A percentile compares a stretch with the other conserved stretches of the same genome.
These are phyloP conservation scores for Aspergillus persii DNA, from an alignment of 2,329 filamentous ascomycete species.

Conservation along the genomic window DNA sequence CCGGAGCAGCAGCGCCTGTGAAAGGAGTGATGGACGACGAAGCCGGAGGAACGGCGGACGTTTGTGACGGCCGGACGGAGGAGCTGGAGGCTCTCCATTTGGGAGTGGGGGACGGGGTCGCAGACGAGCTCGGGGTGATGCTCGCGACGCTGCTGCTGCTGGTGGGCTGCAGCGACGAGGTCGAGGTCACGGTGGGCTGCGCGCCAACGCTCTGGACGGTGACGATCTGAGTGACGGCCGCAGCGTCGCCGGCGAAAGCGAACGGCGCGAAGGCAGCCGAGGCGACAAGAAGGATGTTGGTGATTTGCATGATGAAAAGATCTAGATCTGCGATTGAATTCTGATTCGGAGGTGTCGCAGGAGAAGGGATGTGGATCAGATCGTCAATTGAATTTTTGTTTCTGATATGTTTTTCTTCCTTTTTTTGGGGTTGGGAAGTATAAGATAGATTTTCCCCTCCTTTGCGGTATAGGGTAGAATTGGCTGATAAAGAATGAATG, in stretches of 20 bases:
- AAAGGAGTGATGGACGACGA: slow-evolving; percentile 16
- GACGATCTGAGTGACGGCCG: slow-evolving; percentile 23
- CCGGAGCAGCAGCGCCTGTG: slow-evolving; percentile 21
- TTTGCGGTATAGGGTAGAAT: neutral
- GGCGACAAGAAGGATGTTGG: slow-evolving; percentile 32
- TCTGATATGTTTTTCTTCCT: slow-evolving; percentile 10
- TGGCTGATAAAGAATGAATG: slow-evolving; percentile 30
- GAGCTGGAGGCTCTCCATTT: neutral
- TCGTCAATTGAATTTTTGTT: neutral
- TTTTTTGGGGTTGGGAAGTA: neutral
- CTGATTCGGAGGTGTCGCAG: neutral
- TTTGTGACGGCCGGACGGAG: neutral
- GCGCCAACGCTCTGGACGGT: slow-evolving; percentile 27
- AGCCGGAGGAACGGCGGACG: slow-evolving; percentile 3
- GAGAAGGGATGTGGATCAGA: neutral
- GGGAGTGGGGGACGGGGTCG: neutral
- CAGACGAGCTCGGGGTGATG: slow-evolving; percentile 4
- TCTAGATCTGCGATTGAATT: neutral
- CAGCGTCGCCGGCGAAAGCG: slow-evolving; percentile 22
- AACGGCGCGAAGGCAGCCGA: slow-evolving; percentile 28
- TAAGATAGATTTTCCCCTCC: neutral
- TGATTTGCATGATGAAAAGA: slow-evolving; percentile 31
- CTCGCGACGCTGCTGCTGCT: slow-evolving; percentile 5
- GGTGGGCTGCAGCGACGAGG: slow-evolving; percentile 12
- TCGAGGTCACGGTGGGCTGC: slow-evolving; percentile 8